Evolutionary conservation across 495 filamentous ascomycete species (phyloP).

Genomic region (Elaphomyces granulatus): DNA sequence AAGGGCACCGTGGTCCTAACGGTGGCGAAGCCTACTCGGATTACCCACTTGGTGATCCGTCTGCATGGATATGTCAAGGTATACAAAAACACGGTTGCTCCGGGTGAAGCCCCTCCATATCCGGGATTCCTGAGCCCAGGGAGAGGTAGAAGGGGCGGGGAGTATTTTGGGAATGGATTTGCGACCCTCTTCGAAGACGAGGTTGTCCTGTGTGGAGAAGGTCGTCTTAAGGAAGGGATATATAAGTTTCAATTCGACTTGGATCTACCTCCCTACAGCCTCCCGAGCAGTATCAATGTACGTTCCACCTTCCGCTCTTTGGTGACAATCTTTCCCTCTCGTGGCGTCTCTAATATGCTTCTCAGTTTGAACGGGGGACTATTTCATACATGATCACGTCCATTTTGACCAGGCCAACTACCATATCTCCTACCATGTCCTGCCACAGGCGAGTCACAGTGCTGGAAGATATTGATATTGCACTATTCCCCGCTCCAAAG

Average conservation of each 20-base stretch:
- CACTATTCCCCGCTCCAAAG: constrained; percentile 39
- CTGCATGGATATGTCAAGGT: constrained; percentile 85
- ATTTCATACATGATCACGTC: constrained; percentile 83
- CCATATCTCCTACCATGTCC: constrained; percentile 62
- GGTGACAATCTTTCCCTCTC: constrained; percentile 1
- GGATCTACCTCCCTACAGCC: constrained; percentile 55
- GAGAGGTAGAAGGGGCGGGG: constrained; percentile 40
- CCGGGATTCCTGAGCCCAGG: constrained; percentile 35
- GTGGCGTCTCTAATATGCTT: constrained; percentile 1
- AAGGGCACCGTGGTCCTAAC: constrained; percentile 68
- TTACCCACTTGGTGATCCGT: constrained; percentile 80
- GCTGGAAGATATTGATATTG: constrained; percentile 56
- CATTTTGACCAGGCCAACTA: constrained; percentile 78
- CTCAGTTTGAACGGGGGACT: constrained; percentile 85
- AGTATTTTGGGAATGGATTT: constrained; percentile 71
- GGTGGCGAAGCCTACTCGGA: constrained; percentile 64
- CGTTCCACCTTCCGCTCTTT: constrained; percentile 20
- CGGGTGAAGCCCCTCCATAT: constrained; percentile 42
- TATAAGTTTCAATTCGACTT: constrained; percentile 94
- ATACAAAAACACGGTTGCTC: constrained; percentile 56
- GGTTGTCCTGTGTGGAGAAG: constrained; percentile 77
- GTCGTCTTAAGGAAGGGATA: constrained; percentile 64
- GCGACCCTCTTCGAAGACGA: constrained; percentile 86
- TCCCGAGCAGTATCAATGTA: constrained; percentile 93
- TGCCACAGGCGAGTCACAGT: constrained; percentile 70